Evolutionary conservation across 495 filamentous ascomycete genomes (phyloP).

Genomic region (Xylaria sp.): DNA sequence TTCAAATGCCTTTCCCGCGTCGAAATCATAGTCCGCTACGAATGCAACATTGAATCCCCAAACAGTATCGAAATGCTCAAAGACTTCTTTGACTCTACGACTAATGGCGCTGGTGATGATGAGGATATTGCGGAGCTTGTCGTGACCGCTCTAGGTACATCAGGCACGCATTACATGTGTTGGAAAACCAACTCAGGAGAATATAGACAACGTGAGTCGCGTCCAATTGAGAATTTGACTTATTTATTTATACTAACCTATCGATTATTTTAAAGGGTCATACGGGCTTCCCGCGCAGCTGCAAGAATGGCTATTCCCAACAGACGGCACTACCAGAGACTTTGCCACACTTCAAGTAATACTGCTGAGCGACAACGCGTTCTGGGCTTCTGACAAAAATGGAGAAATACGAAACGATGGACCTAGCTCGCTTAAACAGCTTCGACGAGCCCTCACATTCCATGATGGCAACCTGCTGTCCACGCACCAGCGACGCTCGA

Average conservation of each 20-base stretch:
- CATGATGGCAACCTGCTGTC: slow-evolving; percentile 26
- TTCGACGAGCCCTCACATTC: slow-evolving; percentile 36
- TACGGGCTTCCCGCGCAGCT: slow-evolving; percentile 47
- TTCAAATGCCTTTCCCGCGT: neutral
- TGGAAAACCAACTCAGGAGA: slow-evolving; percentile 40
- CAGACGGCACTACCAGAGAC: slow-evolving; percentile 46
- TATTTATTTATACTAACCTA: neutral
- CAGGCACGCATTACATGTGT: slow-evolving; percentile 39
- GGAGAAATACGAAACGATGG: slow-evolving; percentile 46
- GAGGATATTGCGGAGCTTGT: slow-evolving; percentile 39
- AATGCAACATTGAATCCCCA: neutral
- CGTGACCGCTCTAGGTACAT: slow-evolving; percentile 39
- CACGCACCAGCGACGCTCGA: slow-evolving; percentile 22
- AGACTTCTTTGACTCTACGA: slow-evolving; percentile 32
- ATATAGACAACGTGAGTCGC: slow-evolving; percentile 38
- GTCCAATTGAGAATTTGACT: neutral
- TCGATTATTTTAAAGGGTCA: slow-evolving; percentile 38
- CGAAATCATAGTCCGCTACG: neutral
- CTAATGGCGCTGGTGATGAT: slow-evolving; percentile 32
- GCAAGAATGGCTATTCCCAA: slow-evolving; percentile 49
- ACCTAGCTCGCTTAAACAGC: slow-evolving; percentile 28
- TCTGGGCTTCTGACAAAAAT: slow-evolving; percentile 50
- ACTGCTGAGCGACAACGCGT: slow-evolving; percentile 50
- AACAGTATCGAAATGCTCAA: slow-evolving; percentile 33
- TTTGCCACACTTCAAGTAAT: slow-evolving; percentile 50